Percentiles rank a stretch among this genome's conserved stretches.
Conservation (phyloP, 1,139 yeast genomes). For the Zygoascus sp. region DNA sequence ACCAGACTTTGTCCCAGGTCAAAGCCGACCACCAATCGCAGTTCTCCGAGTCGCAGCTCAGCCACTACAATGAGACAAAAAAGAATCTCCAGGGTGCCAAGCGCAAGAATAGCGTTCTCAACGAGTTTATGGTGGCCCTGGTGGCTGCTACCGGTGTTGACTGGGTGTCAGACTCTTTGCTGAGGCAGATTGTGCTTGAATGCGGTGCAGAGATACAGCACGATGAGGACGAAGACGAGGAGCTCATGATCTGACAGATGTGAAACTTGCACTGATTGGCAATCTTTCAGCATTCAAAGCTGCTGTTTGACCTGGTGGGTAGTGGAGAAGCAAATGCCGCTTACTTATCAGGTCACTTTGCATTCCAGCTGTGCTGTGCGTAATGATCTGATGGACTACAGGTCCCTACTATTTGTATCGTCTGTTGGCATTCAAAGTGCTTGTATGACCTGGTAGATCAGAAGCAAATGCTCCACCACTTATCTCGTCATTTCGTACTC, state of each 20-base stretch:
- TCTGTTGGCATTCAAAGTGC: too few species aligned
- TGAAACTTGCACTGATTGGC: background rate
- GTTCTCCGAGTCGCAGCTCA: slow-evolving; percentile 16
- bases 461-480: too few species aligned
- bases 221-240: background rate
- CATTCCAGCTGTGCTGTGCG: too few species aligned
- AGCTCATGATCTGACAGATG: background rate
- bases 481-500: too few species aligned
- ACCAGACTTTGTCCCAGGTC: slow-evolving; percentile 9
- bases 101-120: slow-evolving; percentile 18
- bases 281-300: too few species aligned
- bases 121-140: slow-evolving; percentile 23
- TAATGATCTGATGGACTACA: too few species aligned
- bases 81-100: slow-evolving; percentile 13
- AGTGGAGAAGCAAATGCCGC: too few species aligned
- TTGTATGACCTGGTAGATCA: too few species aligned
- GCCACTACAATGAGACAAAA: slow-evolving; percentile 12
- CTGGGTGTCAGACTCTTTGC: slow-evolving; percentile 22
- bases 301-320: too few species aligned
- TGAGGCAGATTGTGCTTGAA: slow-evolving; percentile 18
- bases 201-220: slow-evolving; percentile 15
- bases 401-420: too few species aligned
- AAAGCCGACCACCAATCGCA: slow-evolving; percentile 11
- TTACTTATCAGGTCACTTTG: too few species aligned
- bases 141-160: slow-evolving; percentile 24